These are phyloP conservation scores for Trichoderma guizhouense DNA, from an alignment of 2,329 filamentous ascomycete species.

Conservation along the genomic window DNA sequence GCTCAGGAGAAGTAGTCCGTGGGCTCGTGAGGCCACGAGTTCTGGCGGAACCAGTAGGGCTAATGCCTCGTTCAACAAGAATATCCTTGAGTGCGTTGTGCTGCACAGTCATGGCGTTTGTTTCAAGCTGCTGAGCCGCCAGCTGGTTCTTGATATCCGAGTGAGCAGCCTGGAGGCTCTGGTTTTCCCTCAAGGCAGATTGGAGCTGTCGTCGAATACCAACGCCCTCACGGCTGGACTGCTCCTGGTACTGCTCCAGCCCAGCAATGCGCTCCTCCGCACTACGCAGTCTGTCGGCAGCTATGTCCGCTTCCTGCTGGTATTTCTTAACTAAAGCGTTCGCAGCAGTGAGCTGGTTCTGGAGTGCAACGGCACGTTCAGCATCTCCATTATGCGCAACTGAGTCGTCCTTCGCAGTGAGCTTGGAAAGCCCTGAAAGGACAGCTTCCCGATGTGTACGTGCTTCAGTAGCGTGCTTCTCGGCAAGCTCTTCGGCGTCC, in stretches of 20 bases:
- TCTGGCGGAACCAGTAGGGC: constrained; percentile 64
- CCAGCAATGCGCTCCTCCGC: constrained; percentile 97
- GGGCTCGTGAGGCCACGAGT: constrained; percentile 68
- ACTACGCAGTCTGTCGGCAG: constrained; percentile 82
- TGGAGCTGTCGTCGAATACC: constrained; percentile 88
- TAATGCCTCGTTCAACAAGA: constrained; percentile 82
- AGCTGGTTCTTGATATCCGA: constrained; percentile 78
- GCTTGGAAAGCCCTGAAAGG: constrained; percentile 75
- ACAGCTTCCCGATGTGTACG: constrained; percentile 80
- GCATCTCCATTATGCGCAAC: constrained; percentile 49
- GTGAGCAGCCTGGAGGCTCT: constrained; percentile 76
- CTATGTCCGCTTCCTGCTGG: constrained; percentile 80
- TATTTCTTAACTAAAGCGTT: constrained; percentile 82
- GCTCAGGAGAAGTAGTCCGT: constrained; percentile 74
- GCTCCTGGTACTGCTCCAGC: constrained; percentile 94
- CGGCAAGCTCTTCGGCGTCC: constrained; percentile 83
- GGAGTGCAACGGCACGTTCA: constrained; percentile 69
- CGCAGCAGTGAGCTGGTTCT: constrained; percentile 74
- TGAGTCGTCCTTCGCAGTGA: constrained; percentile 53
- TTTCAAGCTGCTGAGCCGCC: constrained; percentile 82
- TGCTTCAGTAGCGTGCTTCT: constrained; percentile 84
- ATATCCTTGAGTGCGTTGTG: constrained; percentile 92
- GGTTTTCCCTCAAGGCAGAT: constrained; percentile 75
- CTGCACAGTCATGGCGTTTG: constrained; percentile 90
- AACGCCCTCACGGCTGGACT: constrained; percentile 89